Conservation (phyloP, 1,284 basidiomycete genomes). For the Sanguinoderma infundibulare region DNA sequence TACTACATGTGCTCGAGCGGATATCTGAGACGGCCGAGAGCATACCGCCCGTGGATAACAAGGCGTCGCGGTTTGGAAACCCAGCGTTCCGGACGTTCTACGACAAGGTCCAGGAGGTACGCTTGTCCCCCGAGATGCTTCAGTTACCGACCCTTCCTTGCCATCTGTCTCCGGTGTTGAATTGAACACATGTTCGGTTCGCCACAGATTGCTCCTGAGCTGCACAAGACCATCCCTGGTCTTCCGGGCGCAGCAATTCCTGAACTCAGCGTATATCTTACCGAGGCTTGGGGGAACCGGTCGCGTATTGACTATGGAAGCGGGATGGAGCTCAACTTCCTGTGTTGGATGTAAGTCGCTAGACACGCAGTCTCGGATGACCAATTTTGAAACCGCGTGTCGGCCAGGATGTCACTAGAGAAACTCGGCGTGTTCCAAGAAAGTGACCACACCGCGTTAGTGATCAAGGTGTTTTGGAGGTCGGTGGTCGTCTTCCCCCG, state of each 20-base stretch:
- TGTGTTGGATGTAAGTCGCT: slow-evolving; percentile 89
- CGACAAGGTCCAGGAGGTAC: slow-evolving; percentile 79
- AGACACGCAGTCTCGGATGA: background rate
- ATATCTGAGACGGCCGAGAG: slow-evolving; percentile 69
- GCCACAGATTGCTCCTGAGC: slow-evolving; percentile 45
- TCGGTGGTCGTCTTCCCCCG: slow-evolving; percentile 30
- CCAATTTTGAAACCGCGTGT: slow-evolving; percentile 3
- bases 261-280: slow-evolving; percentile 80
- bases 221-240: slow-evolving; percentile 64
- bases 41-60: no score
- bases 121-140: slow-evolving; percentile 23
- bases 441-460: slow-evolving; percentile 79
- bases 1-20: slow-evolving; percentile 69
- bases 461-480: slow-evolving; percentile 92
- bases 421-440: slow-evolving; percentile 71
- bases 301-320: slow-evolving; percentile 97
- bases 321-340: slow-evolving; percentile 98
- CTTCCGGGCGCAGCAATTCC: slow-evolving; percentile 60
- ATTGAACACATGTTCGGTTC: background rate
- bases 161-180: no score
- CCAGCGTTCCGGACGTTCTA: slow-evolving; percentile 95
- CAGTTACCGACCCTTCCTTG: no score
- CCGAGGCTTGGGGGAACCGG: slow-evolving; percentile 91
- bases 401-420: slow-evolving; percentile 77
- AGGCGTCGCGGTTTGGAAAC: slow-evolving; percentile 94